Percentiles rank a stretch among this genome's conserved stretches.
Conservation (phyloP, 495 filamentous ascomycete species). For the Ramalina peruviana region DNA sequence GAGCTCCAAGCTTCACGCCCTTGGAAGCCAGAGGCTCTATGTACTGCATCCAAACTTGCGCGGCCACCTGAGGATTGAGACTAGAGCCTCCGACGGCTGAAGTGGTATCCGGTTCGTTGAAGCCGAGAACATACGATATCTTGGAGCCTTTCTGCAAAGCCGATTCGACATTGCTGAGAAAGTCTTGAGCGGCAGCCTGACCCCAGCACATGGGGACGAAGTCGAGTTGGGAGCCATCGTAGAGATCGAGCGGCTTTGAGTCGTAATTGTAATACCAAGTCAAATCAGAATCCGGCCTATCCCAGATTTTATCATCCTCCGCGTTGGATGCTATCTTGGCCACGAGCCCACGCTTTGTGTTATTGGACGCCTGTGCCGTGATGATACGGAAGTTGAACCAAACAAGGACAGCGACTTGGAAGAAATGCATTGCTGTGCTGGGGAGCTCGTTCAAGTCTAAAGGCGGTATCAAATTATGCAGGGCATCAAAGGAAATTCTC, state of each 20-base stretch:
- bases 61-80: conserved; percentile 42
- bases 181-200: conserved; percentile 34
- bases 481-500: too few species aligned
- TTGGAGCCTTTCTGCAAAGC: conserved; percentile 40
- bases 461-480: too few species aligned
- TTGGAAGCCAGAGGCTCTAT: conserved; percentile 46
- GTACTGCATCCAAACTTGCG: conserved; percentile 49
- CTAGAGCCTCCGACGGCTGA: conserved; percentile 40
- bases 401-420: too few species aligned
- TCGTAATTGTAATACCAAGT: conserved; percentile 79
- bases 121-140: conserved; percentile 50
- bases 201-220: conserved; percentile 82
- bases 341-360: conserved; percentile 42
- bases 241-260: conserved; percentile 32
- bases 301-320: conserved; percentile 48
- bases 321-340: conserved; percentile 23
- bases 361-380: too few species aligned
- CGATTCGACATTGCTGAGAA: conserved; percentile 36
- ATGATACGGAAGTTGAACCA: too few species aligned
- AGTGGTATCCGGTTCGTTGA: conserved; percentile 58
- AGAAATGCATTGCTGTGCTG: too few species aligned
- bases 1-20: conserved; percentile 43
- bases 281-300: conserved; percentile 34
- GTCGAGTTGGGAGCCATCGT: conserved; percentile 33
- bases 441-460: too few species aligned